A percentile compares a stretch with the other conserved stretches of the same genome.
Evolutionary conservation across 805 yeast species (phyloP).

Genomic region (Lachancea waltii): DNA sequence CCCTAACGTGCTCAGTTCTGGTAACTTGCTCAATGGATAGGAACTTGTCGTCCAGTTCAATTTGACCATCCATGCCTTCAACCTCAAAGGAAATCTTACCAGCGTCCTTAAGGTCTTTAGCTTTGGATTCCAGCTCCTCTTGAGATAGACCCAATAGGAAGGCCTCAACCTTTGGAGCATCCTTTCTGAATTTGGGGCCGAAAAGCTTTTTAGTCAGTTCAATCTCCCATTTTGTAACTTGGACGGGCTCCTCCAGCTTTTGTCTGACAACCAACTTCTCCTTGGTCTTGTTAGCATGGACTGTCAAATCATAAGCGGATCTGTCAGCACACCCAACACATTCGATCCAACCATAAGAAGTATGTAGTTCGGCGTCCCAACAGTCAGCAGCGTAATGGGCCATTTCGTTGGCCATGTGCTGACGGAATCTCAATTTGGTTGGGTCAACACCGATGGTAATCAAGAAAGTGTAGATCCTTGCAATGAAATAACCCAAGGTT

Average conservation of each 20-base stretch:
- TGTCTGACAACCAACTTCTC: conserved; percentile 94
- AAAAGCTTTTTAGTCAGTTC: conserved; percentile 90
- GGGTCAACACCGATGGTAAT: conserved; percentile 86
- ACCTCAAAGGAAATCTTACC: conserved; percentile 63
- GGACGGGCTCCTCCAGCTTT: conserved; percentile 74
- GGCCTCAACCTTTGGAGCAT: conserved; percentile 86
- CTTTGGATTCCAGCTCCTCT: conserved; percentile 73
- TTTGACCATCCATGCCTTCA: conserved; percentile 54
- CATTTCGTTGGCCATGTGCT: conserved; percentile 98
- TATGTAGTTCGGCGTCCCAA: conserved; percentile 97
- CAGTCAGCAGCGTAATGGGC: conserved; percentile 99
- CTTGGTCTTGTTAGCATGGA: conserved; percentile 90
- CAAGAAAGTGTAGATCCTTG: conserved; percentile 83
- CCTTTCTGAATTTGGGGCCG: conserved; percentile 96
- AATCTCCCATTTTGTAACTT: conserved; percentile 77
- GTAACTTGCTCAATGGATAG: conserved; percentile 71
- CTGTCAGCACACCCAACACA: conserved; percentile 99
- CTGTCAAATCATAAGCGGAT: conserved; percentile 94
- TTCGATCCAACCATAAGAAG: conserved; percentile 98
- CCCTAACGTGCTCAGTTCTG: conserved; percentile 85
- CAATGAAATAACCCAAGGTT: conserved; percentile 94
- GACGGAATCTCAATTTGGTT: conserved; percentile 85
- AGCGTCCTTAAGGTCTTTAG: conserved; percentile 54
- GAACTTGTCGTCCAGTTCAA: conserved; percentile 68
- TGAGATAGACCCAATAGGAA: conserved; percentile 73